These are phyloP conservation scores for Brassica nigra DNA, from an alignment of 345 rosid genomes.

Conservation along the genomic window DNA sequence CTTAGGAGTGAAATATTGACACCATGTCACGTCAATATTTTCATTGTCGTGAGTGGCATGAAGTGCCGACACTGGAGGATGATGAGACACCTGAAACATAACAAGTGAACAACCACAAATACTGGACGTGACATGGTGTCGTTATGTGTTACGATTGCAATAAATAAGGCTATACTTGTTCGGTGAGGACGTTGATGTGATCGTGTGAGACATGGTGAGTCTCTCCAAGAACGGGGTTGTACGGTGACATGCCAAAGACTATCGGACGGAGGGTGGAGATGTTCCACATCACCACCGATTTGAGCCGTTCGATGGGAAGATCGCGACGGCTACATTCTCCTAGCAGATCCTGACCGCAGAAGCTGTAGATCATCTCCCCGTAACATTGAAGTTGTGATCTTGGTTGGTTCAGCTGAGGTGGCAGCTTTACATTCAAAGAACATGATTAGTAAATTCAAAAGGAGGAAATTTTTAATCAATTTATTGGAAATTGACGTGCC, in stretches of 20 bases:
- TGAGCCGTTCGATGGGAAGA: constrained; percentile 58
- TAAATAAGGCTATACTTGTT: constrained; percentile 58
- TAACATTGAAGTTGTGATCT: constrained; percentile 76
- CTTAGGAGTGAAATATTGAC: constrained; percentile 58
- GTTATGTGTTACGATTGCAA: neutral
- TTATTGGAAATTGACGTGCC: neutral
- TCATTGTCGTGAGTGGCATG: constrained; percentile 74
- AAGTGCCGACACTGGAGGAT: constrained; percentile 86
- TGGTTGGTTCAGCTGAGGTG: constrained; percentile 76
- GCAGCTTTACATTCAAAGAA: constrained; percentile 47
- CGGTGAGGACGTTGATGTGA: constrained; percentile 65
- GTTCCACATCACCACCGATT: constrained; percentile 63
- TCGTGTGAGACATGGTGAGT: constrained; percentile 84
- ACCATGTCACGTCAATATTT: constrained; percentile 65
- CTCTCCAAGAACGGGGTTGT: constrained; percentile 88
- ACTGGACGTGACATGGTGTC: neutral
- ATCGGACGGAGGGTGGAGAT: constrained; percentile 64
- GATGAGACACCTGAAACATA: constrained; percentile 65
- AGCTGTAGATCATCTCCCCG: constrained; percentile 68
- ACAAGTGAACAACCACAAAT: neutral
- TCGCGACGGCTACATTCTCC: constrained; percentile 48
- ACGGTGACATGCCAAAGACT: constrained; percentile 71
- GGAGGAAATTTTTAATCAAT: too few relatives aligned
- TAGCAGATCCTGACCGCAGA: constrained; percentile 51
- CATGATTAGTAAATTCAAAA: neutral